Evolutionary conservation across 2,329 filamentous ascomycete genomes (phyloP), one percentile per base, ranked within the genome.

Genomic region (Colletotrichum lini): DNA sequence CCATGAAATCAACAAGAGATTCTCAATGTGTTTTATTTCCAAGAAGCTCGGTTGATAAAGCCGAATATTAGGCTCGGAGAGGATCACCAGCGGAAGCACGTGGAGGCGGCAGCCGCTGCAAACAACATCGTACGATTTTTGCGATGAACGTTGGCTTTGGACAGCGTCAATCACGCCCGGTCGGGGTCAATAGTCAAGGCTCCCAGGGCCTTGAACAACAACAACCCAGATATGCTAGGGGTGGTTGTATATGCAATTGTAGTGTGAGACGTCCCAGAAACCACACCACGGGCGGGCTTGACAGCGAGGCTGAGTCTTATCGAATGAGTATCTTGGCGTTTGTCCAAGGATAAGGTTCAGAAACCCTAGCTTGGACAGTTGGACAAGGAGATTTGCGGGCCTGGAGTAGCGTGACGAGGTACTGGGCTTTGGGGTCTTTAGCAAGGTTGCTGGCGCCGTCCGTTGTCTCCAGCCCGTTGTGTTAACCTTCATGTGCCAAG

Each of bases 41-140:
- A 66, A 45, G 23, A 45, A 35, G 49, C 44, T 47, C 60, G 70
- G 66, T 49, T 70, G 53, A 58, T n/a, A n/a, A 53, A 60, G 54
- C 70, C 67, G 61, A 50, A 70, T 70, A 62, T 62, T 49, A 62
- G 35, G 16, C 66, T 72, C 45, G 35, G 50, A 50, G 40, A 61
- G n/a, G 70, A 72, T 72, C 67, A 62, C 50, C 70, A 72, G 9
- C 38, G 52, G 35, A 56, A 53, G 45, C 70, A 70, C 60, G 66
- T 72, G 70, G 60, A 65, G 58, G 38, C 70, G 56, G 60, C 38
- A 62, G 54, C 54, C 38, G 49, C 35, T 45, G 53, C 54, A 72
- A 70, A 70, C 70, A 72, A 57, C 50, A 70, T 72, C 70, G 70
- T 72, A 72, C 70, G 70, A 70, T 56, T 72, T 70, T 70, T 72